Base-by-base conservation (phyloP, 169 alveolate genomes). In the Plasmodium blacklocki region DNA sequence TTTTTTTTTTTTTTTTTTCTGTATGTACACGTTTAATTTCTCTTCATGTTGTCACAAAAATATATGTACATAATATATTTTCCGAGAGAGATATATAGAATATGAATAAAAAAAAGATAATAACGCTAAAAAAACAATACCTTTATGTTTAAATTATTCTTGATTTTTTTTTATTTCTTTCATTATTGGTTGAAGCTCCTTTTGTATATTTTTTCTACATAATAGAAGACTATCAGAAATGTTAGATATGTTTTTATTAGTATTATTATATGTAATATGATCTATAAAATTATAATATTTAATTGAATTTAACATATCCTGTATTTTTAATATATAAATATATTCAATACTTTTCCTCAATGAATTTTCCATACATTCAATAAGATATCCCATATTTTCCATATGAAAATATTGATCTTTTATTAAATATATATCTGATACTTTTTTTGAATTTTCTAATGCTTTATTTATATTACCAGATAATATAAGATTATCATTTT, bases 391-490 rank as follows among this genome's bases (percentile, higher is more conserved):
- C 76, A 76, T 76, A 68, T 76, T 76, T 50, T 76, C 71, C 58
- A 76, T 76, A 68, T 76, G 89, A 23, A 64, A 76, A 64, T 11
- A 76, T 64, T 76, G 63, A 43, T 76, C 89, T 70, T 76, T 76
- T 18, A 76, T 18, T 68, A 76, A 63, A 76, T 76, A 50, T 12
- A 76, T 39, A 56, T 76, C 52, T 54, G 75, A 64, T 11, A 76
- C 45, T 39, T 76, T 76, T 39, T 76, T 76, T 14, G 89, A 68
- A 11, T 66, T 76, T 76, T 76, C 89, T 68, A 76, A 76, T 64
- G 75, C 89, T 64, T 76, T 76, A 58, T 76, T 76, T 39, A 76
- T 66, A 39, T 74, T 64, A 56, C 72, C 89, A 64, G 89, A 76
- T n/a, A 76, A 68, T 26, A 45, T 64, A 59, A 66, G 63, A 26